Evolutionary conservation across 2,329 filamentous ascomycete genomes (phyloP), one percentile per base, ranked within the genome.

Genomic region (Pestalotiopsis sp.): DNA sequence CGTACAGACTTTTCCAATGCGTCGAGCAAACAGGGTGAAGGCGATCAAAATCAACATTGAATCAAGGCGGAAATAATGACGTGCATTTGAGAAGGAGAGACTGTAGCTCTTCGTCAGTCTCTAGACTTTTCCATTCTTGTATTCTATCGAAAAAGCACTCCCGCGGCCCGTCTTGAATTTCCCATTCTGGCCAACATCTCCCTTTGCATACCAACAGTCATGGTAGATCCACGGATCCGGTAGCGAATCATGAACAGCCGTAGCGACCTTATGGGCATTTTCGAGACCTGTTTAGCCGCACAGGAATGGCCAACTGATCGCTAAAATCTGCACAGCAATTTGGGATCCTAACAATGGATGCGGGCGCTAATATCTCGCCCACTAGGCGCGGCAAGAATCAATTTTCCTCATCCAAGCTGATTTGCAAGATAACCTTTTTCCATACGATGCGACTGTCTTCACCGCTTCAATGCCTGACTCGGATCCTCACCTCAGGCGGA

Each of bases 171-270:
- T 25, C 23, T 45, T 25, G 20, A 64, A 38, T 45, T 64, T 52
- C 52, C 52, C 20, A 11, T 31, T 66, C 52, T 45, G 41, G 64
- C 36, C 65, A 25, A 23, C 58, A 20, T 13, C 27, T 60, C 25
- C 31, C 27, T 27, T 20, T 25, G 14, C 36, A 52, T 20, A 14
- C 23, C 31, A 9, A 45, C 17, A 13, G 39, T 38, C n/a, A 12
- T 13, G 59, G 20, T 12, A 56, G 58, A 62, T 63, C 66, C 66
- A 56, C 12, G 20, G 9, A n/a, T 39, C 27, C 39, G 66, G 66
- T 67, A 67, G 36, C 66, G 59, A 67, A 67, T 67, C 58, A 67
- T 41, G n/a, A 14, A 39, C 23, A 17, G 36, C 41, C 41, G 31
- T 58, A 63, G 66, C 66, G 38, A 67, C 58, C 64, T 27, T 27